Evolutionary conservation across 179 eudicot species (phyloP), one percentile per base, ranked within the genome.

Genomic region (Silene noctiflora): DNA sequence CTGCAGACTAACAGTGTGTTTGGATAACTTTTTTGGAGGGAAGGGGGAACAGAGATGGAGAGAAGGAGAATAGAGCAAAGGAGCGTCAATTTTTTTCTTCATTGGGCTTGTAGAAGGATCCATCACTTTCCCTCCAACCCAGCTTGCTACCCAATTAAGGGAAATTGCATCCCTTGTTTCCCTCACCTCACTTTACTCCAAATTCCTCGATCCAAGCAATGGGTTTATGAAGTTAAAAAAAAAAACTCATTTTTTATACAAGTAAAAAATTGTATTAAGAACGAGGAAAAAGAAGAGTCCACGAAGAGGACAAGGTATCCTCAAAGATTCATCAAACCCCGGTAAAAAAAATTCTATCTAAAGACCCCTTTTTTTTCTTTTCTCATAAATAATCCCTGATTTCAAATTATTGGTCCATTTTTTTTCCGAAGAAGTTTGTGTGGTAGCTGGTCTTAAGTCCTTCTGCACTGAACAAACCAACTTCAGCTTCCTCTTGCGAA

Each of bases 1-100:
- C 96, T 88, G 96, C 98, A 86, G 94, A 84, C 97, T 92, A 83
- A 81, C 58, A 51, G 58, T 16, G 58, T 51, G 58, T 51, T 51
- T 51, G 19, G 19, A 51, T 16, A 51, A 51, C 58, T 12, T 51
- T 11, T 51, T 13, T 12, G 58, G 58, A 51, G 58, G 58, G n/a
- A 48, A 48, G 16, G 16, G 13, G 16, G 55, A 14, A 14, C 55
- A 48, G 55, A 10, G 16, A 48, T 10, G 16, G 55, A 3, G 58
- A 14, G 17, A 11, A 51, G 58, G n/a, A 51, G 4, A 16, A 51
- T 51, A 16, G n/a, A 51, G 58, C 58, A 51, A 51, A 16, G 19
- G 19, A 0, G 58, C n/a, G 16, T 12, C 58, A 51, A 51, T 14
- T 0, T 4, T 3, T 51, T 51, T 51, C 58, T 51, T 51, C 17